Base-by-base conservation (phyloP, 2,329 filamentous ascomycete genomes). In the Oidium heveae region DNA sequence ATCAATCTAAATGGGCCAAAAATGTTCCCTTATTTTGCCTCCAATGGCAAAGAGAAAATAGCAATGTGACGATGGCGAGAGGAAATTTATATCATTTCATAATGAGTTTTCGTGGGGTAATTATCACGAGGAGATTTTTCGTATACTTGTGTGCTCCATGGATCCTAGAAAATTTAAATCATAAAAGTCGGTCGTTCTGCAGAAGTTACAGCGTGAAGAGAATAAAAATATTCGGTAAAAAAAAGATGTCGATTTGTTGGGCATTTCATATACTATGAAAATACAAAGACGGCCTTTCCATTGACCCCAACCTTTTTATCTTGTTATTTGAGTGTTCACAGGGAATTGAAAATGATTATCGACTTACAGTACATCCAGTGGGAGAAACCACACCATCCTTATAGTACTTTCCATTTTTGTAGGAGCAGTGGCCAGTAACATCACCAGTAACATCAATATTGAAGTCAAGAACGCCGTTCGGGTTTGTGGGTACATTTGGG, bases 401-500 rank as follows among this genome's bases (percentile, higher is more conserved):
- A 41, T 64, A 65, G 55, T 60, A 66, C 24, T 52, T 55, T 43
- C 63, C 62, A 53, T 56, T 55, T 5, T 43, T 54, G 57, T 66
- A 66, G 28, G 56, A 53, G 49, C 64, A 66, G 37, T 55, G 56
- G 22, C 61, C 64, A 33, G 56, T 59, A 43, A 65, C 59, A 57
- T 59, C 81, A 55, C 86, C 87, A 46, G 64, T 71, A 60, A 95
- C 82, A 63, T 80, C 76, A 64, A 95, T 78, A 65, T 82, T 83
- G 71, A 84, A 94, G 67, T 87, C 74, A 41, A 94, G 79, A 58
- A 71, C 68, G 39, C 77, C 63, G 50, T 64, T 79, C 18, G 68
- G 66, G 61, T 78, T 86, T 55, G 84, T 93, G 5, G 87, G 86
- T 57, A 69, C 64, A 72, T 96, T 95, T 66, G 80, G 79, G 74